Evolutionary conservation across 2,329 filamentous ascomycete species (phyloP).

Genomic region (Colletotrichum sp.): DNA sequence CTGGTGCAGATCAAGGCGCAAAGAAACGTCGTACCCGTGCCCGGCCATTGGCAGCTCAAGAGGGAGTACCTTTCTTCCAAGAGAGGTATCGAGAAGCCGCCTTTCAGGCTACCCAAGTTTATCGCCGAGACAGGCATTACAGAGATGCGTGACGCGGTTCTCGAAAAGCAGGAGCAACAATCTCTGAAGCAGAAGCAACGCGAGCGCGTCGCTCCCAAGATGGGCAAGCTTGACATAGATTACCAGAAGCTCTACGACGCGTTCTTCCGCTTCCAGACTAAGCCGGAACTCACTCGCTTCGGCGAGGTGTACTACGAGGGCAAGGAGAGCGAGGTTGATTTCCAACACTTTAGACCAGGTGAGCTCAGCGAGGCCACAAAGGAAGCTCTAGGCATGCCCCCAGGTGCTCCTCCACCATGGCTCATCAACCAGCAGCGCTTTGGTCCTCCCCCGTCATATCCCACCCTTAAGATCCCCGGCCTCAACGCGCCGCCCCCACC

Average conservation of each 20-base stretch:
- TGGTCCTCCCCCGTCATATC: conserved; percentile 92
- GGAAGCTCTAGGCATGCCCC: conserved; percentile 92
- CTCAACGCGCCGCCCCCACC: conserved; percentile 91
- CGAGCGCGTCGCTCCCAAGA: conserved; percentile 92
- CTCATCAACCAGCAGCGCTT: conserved; percentile 95
- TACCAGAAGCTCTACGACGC: conserved; percentile 98
- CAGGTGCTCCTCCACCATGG: conserved; percentile 93
- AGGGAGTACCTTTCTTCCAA: conserved; percentile 97
- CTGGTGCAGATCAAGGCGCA: conserved; percentile 95
- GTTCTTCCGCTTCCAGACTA: conserved; percentile 97
- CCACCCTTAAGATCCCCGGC: conserved; percentile 91
- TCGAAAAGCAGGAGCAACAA: conserved; percentile 95
- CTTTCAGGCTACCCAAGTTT: conserved; percentile 92
- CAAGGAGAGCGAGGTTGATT: conserved; percentile 96
- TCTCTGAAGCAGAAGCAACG: conserved; percentile 94
- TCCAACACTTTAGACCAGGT: conserved; percentile 87
- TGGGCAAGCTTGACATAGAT: conserved; percentile 97
- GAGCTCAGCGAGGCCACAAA: conserved; percentile 89
- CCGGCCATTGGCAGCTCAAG: conserved; percentile 93
- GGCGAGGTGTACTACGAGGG: conserved; percentile 99
- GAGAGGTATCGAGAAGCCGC: conserved; percentile 92
- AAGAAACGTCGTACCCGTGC: conserved; percentile 94
- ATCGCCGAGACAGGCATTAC: conserved; percentile 97
- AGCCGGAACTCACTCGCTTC: conserved; percentile 90
- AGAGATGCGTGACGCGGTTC: conserved; percentile 95